These are phyloP conservation scores for Paramecium sexaurelia DNA, from an alignment of 73 alveolate species.

Conservation along the genomic window DNA sequence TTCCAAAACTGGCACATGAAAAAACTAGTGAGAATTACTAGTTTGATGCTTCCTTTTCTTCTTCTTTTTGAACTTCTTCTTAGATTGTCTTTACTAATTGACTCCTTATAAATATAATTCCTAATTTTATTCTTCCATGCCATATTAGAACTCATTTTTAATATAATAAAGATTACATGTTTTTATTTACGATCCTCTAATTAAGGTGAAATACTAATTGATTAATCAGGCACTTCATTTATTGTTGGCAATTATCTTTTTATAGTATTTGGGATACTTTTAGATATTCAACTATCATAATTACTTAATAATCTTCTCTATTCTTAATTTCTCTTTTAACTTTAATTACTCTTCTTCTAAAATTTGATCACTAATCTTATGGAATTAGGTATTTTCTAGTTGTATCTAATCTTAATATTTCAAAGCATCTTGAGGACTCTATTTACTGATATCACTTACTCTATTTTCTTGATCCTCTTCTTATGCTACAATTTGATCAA, in stretches of 20 bases:
- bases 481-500: background rate
- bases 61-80: background rate
- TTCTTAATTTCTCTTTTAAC: background rate
- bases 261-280: background rate
- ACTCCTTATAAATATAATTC: background rate
- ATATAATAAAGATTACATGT: background rate
- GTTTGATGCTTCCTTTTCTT: background rate
- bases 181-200: background rate
- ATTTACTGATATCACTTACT: background rate
- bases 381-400: background rate
- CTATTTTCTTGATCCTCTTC: background rate
- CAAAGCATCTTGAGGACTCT: slow-evolving; percentile 5
- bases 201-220: background rate
- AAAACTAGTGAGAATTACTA: background rate
- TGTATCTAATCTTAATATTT: background rate
- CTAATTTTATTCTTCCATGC: background rate
- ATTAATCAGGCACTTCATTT: background rate
- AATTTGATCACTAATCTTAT: background rate
- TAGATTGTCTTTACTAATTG: background rate
- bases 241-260: slow-evolving; percentile 7
- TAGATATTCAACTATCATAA: background rate
- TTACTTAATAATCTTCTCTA: background rate
- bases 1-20: background rate
- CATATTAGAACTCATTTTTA: background rate
- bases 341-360: background rate